Percentiles rank a stretch among this genome's conserved stretches.
These are phyloP conservation scores for Panus rudis DNA, from an alignment of 768 basidiomycete genomes.

Conservation along the genomic window DNA sequence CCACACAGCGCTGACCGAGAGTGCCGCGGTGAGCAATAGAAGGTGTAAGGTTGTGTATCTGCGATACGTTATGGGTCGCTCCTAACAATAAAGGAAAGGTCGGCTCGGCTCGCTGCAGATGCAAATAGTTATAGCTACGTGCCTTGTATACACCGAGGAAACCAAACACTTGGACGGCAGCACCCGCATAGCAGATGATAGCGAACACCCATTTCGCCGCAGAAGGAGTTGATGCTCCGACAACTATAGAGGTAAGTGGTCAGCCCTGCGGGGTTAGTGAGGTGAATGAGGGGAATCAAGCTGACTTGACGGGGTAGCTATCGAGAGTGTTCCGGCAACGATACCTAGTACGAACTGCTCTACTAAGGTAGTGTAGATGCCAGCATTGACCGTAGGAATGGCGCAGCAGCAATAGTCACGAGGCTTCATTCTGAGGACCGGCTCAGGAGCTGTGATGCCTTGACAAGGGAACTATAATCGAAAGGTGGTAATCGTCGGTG, in stretches of 20 bases:
- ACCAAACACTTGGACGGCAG: constrained; percentile 73
- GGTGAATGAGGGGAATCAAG: constrained; percentile 5
- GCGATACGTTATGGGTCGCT: constrained; percentile 56
- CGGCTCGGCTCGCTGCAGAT: neutral
- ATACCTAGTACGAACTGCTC: constrained; percentile 72
- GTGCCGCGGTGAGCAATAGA: constrained; percentile 47
- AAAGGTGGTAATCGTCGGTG: constrained; percentile 6
- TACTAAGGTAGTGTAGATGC: constrained; percentile 72
- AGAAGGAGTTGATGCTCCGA: constrained; percentile 78
- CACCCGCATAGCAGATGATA: constrained; percentile 68
- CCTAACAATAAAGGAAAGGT: constrained; percentile 32
- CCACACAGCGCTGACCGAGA: constrained; percentile 77
- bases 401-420: constrained; percentile 93
- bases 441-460: constrained; percentile 11
- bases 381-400: constrained; percentile 83
- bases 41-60: constrained; percentile 66
- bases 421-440: constrained; percentile 47
- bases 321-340: constrained; percentile 61
- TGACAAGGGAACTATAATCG: neutral
- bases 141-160: constrained; percentile 81
- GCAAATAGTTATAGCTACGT: too few relatives aligned
- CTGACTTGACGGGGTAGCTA: constrained; percentile 79
- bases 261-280: neutral
- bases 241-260: constrained; percentile 43
- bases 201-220: constrained; percentile 72